These are phyloP conservation scores for Didymosphaeria variabile DNA, from an alignment of 2,329 filamentous ascomycete genomes.

Conservation along the genomic window DNA sequence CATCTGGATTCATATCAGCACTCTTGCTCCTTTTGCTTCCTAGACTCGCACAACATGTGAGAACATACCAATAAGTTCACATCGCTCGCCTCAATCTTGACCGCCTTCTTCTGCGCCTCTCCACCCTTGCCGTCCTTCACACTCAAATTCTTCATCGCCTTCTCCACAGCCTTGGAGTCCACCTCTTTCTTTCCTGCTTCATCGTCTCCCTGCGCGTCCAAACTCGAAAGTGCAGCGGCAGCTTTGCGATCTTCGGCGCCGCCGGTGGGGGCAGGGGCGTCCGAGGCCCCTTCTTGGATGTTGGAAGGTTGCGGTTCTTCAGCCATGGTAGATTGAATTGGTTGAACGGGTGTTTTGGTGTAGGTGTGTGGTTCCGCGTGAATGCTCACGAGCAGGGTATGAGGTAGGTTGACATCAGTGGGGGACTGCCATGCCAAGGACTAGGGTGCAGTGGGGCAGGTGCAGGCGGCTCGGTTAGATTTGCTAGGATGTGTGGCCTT, in stretches of 20 bases:
- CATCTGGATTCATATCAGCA: conserved; percentile 47
- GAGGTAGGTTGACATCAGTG: conserved; percentile 5
- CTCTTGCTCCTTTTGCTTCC: neutral
- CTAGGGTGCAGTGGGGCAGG: neutral
- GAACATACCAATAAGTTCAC: conserved; percentile 71
- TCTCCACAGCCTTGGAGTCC: conserved; percentile 74
- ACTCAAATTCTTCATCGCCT: conserved; percentile 73
- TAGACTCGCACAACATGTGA: neutral
- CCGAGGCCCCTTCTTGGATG: conserved; percentile 68
- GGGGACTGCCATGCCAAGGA: conserved; percentile 8
- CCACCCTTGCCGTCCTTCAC: conserved; percentile 52
- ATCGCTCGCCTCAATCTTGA: conserved; percentile 79
- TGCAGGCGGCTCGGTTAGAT: neutral
- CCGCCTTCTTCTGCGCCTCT: conserved; percentile 59
- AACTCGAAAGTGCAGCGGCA: conserved; percentile 74
- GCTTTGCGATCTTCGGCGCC: conserved; percentile 82
- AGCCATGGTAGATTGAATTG: conserved; percentile 59
- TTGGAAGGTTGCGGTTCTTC: conserved; percentile 66
- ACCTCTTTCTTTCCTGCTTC: conserved; percentile 64
- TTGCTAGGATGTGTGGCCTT: conserved; percentile 7
- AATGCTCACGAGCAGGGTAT: neutral
- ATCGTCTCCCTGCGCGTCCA: conserved; percentile 66
- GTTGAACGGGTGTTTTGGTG: neutral
- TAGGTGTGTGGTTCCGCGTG: neutral
- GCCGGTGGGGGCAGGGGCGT: conserved; percentile 51